Evolutionary conservation across 106 monocot species (phyloP), one percentile per base, ranked within the genome.

Genomic region (Allium fistulosum): DNA sequence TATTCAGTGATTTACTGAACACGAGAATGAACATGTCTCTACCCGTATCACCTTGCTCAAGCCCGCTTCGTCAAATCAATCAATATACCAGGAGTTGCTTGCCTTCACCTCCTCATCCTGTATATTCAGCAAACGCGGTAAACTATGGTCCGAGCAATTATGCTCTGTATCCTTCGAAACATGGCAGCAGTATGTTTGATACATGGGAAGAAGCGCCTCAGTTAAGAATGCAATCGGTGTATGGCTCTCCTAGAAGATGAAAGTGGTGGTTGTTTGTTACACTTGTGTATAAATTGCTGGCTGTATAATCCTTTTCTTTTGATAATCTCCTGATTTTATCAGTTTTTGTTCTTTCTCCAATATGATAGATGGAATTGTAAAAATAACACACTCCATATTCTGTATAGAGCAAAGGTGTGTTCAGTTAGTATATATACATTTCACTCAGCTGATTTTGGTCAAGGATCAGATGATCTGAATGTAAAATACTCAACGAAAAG

Each of bases 21-120:
- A 28, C 64, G 67, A 82, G 86, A 80, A 62, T 63, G 77, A 89
- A 93, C 75, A 71, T 93, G 79, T 93, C 93, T n/a, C 75, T 93
- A 16, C 93, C 88, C 2, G 89, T 86, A 0, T 93, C 93, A 2
- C 93, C 93, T 7, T 89, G 89, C 63, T 93, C 93, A 59, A 93
- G 93, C 47, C 93, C 93, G 8, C 14, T 78, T 9, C 76, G 93
- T 47, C 89, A 89, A 37, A 80, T 73, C 17, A 80, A 65, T 64
- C 88, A 80, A 55, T 81, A 74, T 16, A 88, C 86, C 59, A 62
- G 86, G 67, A 89, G 84, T 37, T 84, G 84, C 77, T 71, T 89
- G 14, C 86, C 86, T 8, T 93, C 93, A 51, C 85, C 89, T 61
- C 83, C 89, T 26, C 89, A 93, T 81, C 90, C 87, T 57, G 78